Base-by-base conservation (phyloP, 2,329 filamentous ascomycete genomes). In the Hypoxylon sp. region DNA sequence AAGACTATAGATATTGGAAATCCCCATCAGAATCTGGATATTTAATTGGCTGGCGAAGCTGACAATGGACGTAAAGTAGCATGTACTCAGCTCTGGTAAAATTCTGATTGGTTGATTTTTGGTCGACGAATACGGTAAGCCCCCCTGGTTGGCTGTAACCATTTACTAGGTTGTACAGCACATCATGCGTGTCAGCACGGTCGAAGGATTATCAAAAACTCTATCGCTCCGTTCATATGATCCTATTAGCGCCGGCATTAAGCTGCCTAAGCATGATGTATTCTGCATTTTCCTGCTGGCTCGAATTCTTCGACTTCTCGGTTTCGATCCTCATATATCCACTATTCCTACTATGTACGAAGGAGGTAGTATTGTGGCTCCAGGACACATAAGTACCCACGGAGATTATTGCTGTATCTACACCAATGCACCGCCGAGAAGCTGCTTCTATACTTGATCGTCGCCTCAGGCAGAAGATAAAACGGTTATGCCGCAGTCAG, bases 171-270 rank as follows among this genome's bases (percentile, higher is more conserved):
- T 28, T 30, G 43, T 58, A 38, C 45, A n/a, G 43, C 43, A 57
- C 30, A n/a, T 25, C 30, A 49, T 58, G 55, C 43, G 55, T 49
- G 28, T 49, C 55, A 58, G 55, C 43, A 38, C 32, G 4, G 30
- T 14, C 36, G 55, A 58, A 57, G 53, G 53, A 58, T 57, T 48
- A 28, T 58, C 19, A n/a, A 58, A 57, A 49, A 58, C 55, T 45
- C 28, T 38, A 58, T 17, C 38, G 55, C 10, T 23, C 55, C 38
- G 17, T 43, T 17, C 30, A 38, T 49, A 49, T 28, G 55, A 49
- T 48, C 43, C 13, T 14, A 48, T 30, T 58, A 58, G 43, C 55
- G 43, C 55, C 41, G 55, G 43, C 55, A 58, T 48, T 49, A 21
- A 21, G 38, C 52, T 43, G 28, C 32, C 32, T 56, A n/a, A n/a